Evolutionary conservation across 495 filamentous ascomycete genomes (phyloP).

Genomic region (Thermochaetoides thermophila): DNA sequence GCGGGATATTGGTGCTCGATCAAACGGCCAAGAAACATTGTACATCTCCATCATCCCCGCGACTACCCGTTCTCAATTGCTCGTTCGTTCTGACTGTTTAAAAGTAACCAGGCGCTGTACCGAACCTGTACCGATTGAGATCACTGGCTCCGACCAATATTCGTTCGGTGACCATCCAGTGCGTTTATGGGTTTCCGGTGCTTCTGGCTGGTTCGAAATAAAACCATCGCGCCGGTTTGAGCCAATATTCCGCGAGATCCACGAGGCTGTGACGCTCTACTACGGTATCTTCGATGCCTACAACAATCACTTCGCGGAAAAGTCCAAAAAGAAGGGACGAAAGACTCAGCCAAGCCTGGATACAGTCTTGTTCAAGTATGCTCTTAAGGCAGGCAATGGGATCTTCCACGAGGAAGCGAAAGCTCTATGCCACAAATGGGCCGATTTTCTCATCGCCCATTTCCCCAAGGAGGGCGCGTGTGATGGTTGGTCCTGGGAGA

Average conservation of each 20-base stretch:
- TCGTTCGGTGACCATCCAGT: conserved; percentile 54
- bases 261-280: conserved; percentile 53
- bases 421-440: conserved; percentile 21
- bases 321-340: conserved; percentile 11
- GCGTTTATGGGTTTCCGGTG: conserved; percentile 61
- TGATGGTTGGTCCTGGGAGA: conserved; percentile 14
- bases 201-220: conserved; percentile 69
- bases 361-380: conserved; percentile 27
- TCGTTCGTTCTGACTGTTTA: too few species aligned
- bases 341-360: conserved; percentile 12
- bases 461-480: conserved; percentile 28
- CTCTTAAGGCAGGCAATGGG: conserved; percentile 27
- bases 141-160: conserved; percentile 47
- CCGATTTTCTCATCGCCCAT: conserved; percentile 26
- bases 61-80: too few species aligned
- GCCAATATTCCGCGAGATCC: conserved; percentile 47
- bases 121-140: too few species aligned
- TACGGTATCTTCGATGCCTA: conserved; percentile 33
- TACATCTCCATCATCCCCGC: too few species aligned
- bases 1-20: too few species aligned
- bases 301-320: too few species aligned
- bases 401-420: conserved; percentile 24
- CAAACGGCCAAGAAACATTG: too few species aligned
- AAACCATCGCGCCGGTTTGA: conserved; percentile 45
- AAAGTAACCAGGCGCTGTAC: too few species aligned